phyloP scores from a whole-genome alignment of 2,329 filamentous ascomycete genomes.

The Fusarium globosum region DNA sequence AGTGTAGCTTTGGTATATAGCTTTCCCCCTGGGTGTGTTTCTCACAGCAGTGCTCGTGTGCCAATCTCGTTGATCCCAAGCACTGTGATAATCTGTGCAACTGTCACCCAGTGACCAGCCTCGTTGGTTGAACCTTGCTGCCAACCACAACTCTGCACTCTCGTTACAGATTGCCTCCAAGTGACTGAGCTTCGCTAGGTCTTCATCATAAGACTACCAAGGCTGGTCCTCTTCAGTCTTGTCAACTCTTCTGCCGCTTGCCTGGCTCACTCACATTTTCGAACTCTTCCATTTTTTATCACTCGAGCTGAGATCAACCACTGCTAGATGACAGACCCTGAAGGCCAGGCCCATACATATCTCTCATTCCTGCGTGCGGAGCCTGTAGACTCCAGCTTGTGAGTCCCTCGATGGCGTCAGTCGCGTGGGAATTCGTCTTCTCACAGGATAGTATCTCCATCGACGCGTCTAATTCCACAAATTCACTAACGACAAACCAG shows the following conservation, averaged over 20 bases:
- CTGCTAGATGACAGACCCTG: fast-evolving
- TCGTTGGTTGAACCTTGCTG: too few species aligned
- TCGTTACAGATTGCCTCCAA: neutral
- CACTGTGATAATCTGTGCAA: neutral
- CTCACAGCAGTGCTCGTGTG: neutral
- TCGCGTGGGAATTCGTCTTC: neutral
- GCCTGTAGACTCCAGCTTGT: fast-evolving
- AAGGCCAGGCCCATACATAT: fast-evolving
- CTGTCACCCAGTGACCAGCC: neutral
- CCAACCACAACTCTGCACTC: neutral
- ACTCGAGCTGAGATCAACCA: neutral
- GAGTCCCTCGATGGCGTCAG: neutral
- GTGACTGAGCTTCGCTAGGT: fast-evolving
- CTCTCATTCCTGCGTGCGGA: fast-evolving
- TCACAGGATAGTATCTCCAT: neutral
- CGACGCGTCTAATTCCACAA: too few species aligned
- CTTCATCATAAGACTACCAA: fast-evolving
- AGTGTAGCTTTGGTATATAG: neutral
- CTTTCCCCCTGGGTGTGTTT: neutral
- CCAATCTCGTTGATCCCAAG: neutral
- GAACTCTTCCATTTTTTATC: neutral
- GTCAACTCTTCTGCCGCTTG: neutral
- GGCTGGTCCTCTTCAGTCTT: neutral
- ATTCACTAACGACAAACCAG: neutral
- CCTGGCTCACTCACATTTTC: fast-evolving